Evolutionary conservation across 73 alveolate species (phyloP).

Genomic region (Effrenium voratum): DNA sequence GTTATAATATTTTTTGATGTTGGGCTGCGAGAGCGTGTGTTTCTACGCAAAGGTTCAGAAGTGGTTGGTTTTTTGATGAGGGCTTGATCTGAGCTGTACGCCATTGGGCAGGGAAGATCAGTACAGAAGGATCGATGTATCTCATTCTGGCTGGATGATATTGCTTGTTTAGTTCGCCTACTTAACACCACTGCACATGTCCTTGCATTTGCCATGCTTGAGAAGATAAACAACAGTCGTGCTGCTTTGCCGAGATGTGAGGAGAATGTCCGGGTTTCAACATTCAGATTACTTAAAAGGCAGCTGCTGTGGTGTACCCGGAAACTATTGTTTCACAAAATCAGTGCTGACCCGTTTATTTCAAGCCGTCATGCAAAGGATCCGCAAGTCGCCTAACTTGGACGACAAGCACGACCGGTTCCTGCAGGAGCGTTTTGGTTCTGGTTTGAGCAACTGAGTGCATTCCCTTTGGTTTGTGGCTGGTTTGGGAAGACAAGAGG

Average conservation of each 20-base stretch:
- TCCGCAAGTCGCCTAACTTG: conserved; percentile 46
- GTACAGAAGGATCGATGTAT: no score
- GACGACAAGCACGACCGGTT: conserved; percentile 59
- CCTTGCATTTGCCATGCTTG: no score
- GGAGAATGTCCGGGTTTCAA: background rate
- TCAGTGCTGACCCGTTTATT: background rate
- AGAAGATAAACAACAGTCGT: background rate
- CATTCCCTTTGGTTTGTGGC: background rate
- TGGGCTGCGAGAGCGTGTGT: no score
- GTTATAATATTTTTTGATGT: no score
- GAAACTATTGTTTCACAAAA: background rate
- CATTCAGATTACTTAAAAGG: background rate
- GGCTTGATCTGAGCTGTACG: no score
- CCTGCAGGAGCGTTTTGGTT: background rate
- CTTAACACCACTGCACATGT: no score
- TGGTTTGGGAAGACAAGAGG: no score
- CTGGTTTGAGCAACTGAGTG: background rate
- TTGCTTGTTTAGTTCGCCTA: no score
- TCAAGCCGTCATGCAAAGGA: conserved; percentile 14
- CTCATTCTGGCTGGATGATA: no score
- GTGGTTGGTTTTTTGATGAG: no score
- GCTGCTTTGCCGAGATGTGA: background rate
- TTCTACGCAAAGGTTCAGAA: no score
- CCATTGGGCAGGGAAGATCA: no score
- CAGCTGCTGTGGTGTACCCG: background rate